Evolutionary conservation across 1,284 basidiomycete species (phyloP).

Genomic region (Agaricales sp.): DNA sequence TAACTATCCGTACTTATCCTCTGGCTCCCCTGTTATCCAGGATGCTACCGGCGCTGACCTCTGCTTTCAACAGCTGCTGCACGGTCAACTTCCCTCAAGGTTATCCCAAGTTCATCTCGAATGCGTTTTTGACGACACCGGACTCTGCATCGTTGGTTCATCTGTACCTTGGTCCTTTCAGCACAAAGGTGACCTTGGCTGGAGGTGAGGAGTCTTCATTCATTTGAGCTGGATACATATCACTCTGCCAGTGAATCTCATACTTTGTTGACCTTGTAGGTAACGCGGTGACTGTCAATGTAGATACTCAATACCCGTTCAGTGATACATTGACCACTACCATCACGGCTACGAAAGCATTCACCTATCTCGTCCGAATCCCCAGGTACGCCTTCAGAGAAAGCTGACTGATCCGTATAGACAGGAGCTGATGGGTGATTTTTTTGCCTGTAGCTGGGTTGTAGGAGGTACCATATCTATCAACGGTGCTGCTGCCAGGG

Average conservation of each 20-base stretch:
- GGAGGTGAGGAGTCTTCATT: constrained; percentile 20
- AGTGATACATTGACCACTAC: constrained; percentile 40
- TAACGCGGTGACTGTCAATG: constrained; percentile 34
- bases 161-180: constrained; percentile 46
- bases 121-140: constrained; percentile 41
- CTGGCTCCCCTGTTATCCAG: neutral
- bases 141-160: constrained; percentile 41
- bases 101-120: constrained; percentile 52
- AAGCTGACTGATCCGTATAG: no score
- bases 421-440: no score
- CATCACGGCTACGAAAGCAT: constrained; percentile 34
- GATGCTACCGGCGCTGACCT: no score
- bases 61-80: constrained; percentile 37
- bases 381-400: constrained; percentile 28
- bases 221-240: neutral
- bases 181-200: constrained; percentile 31
- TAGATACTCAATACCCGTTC: constrained; percentile 51
- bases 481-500: constrained; percentile 26
- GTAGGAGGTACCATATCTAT: constrained; percentile 37
- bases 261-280: constrained; percentile 20
- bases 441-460: constrained; percentile 28
- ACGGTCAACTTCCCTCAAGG: constrained; percentile 54
- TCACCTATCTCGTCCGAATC: constrained; percentile 45
- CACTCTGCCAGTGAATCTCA: no score
- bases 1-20: constrained; percentile 29